Base-by-base conservation (phyloP, 2,329 filamentous ascomycete species). In the Reticulascus tulasneorum region DNA sequence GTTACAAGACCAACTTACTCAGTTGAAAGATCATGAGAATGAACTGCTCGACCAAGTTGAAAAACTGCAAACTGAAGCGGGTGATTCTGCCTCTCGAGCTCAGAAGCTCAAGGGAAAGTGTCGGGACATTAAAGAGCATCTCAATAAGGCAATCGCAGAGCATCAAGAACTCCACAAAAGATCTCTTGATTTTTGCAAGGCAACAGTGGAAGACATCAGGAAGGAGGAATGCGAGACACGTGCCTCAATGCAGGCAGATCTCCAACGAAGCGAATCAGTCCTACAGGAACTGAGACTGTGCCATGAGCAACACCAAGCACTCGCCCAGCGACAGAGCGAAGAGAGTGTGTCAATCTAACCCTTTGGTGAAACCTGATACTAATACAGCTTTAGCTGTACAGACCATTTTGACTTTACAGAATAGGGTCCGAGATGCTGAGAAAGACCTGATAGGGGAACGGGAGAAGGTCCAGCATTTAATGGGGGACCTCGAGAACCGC, bases 61-160 rank as follows among this genome's bases (percentile, higher is more conserved):
- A 10, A 42, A 41, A 15, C 38, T 64, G 13, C 42, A 44, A 3
- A 29, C 40, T 6, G 48, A 64, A 19, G 40, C 65, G 2, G 40
- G 48, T 5, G 39, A 48, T 1, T 49, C 60, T 3, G 52, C 51
- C 5, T 41, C 48, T 2, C 47, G 54, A 8, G 24, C 62, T 3
- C 36, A 39, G 7, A 51, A 47, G 15, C 40, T 67, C 2, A 49
- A 62, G 30, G 58, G 60, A 9, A 71, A 59, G 37, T 49, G 59
- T 27, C 51, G 50, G 6, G 46, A 46, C 2, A 64, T 58, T 39
- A 62, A 53, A 35, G 45, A 49, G 4, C 63, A 62, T 12, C 48
- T 76, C n/a, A 70, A 73, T 36, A 54, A 64, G 30, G 64, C 66
- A 2, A 64, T 67, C 8, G 41, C 47, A 3, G 70, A 75, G 38